Conservation (phyloP, 305 asterid genomes). For the Fraxinus sp. region DNA sequence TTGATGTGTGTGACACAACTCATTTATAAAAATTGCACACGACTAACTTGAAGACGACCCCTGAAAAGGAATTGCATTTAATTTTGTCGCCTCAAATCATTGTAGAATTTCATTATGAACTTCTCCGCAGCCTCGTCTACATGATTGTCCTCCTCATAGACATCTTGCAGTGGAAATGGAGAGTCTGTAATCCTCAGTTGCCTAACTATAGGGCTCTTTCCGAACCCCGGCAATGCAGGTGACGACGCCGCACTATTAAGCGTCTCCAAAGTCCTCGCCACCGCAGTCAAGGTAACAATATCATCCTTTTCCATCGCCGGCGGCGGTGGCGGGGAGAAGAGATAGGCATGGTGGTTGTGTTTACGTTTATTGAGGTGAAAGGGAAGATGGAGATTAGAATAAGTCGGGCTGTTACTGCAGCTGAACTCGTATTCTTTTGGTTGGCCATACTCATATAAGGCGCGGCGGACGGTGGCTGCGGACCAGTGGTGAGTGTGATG, state of each 20-base stretch:
- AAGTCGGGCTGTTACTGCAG: conserved; percentile 45
- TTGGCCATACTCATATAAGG: background rate
- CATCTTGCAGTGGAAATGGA: conserved; percentile 48
- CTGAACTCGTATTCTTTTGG: conserved; percentile 50
- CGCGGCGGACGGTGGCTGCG: conserved; percentile 13
- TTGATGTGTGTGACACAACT: background rate
- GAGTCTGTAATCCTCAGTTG: conserved; percentile 64
- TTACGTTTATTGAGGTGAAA: conserved; percentile 36
- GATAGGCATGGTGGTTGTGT: conserved; percentile 23
- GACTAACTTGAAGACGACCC: background rate
- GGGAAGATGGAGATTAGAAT: conserved; percentile 27
- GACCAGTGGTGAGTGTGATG: conserved; percentile 44
- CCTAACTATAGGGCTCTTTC: conserved; percentile 60
- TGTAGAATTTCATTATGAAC: conserved; percentile 54
- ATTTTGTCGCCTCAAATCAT: conserved; percentile 41
- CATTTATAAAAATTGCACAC: background rate
- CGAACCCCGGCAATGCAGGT: conserved; percentile 29
- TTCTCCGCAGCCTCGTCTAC: conserved; percentile 71
- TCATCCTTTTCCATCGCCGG: conserved; percentile 4
- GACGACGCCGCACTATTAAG: conserved; percentile 36
- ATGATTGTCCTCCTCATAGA: conserved; percentile 26
- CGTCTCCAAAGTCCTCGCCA: conserved; percentile 50
- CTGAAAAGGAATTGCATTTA: conserved; percentile 4
- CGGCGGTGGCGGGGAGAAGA: conserved; percentile 6
- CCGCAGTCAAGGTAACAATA: conserved; percentile 17